Conservation (phyloP, 192 early-diverging fungal genomes). For the Umbelopsis sp. region DNA sequence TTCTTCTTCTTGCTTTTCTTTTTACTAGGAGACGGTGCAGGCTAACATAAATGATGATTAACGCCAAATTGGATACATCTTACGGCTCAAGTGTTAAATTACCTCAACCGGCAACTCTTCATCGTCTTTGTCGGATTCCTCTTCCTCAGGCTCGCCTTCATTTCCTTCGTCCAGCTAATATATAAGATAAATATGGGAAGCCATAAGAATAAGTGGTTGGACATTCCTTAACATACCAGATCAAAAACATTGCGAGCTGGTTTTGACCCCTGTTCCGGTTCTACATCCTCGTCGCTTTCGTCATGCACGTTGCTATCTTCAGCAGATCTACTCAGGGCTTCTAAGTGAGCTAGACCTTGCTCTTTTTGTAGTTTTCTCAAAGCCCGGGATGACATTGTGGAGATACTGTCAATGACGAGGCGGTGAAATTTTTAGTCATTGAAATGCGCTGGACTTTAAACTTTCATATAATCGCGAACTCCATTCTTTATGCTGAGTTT, state of each 20-base stretch:
- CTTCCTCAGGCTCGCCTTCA: constrained; percentile 47
- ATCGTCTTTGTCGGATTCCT: constrained; percentile 35
- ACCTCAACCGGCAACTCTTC: constrained; percentile 27
- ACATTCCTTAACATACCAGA: constrained; percentile 47
- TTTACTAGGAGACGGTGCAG: constrained; percentile 34
- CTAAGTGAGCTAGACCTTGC: constrained; percentile 15
- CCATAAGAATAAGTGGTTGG: background rate
- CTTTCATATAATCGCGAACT: background rate
- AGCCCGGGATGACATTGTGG: constrained; percentile 39
- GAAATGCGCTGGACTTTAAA: background rate
- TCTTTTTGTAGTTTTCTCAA: constrained; percentile 37
- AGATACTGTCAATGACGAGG: constrained; percentile 8
- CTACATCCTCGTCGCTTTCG: constrained; percentile 45
- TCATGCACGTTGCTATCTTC: constrained; percentile 8
- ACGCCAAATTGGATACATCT: background rate
- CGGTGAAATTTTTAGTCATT: constrained; percentile 16
- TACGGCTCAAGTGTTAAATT: background rate
- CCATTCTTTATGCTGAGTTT: background rate
- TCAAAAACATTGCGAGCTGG: constrained; percentile 58
- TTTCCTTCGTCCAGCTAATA: constrained; percentile 55
- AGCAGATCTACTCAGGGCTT: background rate
- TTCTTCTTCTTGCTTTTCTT: constrained; percentile 59
- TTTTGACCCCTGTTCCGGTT: constrained; percentile 33
- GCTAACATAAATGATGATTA: background rate
- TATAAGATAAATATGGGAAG: background rate